These are phyloP conservation scores for Eucalyptus brandiana DNA, from an alignment of 345 rosid species.

Conservation along the genomic window DNA sequence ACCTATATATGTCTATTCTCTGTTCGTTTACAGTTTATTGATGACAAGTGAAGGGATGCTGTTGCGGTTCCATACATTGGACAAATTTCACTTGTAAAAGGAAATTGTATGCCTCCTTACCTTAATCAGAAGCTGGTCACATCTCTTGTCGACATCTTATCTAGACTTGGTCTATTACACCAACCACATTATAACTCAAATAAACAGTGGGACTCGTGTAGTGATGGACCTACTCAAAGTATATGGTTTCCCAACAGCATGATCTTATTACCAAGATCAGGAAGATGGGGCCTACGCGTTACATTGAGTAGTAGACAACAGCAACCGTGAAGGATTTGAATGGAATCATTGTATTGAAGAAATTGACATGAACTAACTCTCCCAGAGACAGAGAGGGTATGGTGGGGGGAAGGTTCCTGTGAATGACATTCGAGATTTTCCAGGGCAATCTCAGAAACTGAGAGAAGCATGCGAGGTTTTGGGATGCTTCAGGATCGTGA, in stretches of 20 bases:
- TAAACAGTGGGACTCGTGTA: neutral
- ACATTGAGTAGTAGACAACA: neutral
- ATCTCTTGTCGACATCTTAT: neutral
- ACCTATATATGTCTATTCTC: neutral
- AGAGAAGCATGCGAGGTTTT: slow-evolving; percentile 50
- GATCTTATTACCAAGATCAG: neutral
- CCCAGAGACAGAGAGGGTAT: neutral
- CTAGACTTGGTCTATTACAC: neutral
- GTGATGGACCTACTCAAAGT: neutral
- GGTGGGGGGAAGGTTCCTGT: slow-evolving; percentile 6
- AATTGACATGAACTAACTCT: neutral
- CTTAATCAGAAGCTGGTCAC: neutral
- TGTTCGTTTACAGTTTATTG: neutral
- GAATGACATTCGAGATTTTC: slow-evolving; percentile 34
- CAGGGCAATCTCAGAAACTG: slow-evolving; percentile 14
- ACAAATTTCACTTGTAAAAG: neutral
- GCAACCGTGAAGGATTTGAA: neutral
- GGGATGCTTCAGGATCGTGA: slow-evolving; percentile 73
- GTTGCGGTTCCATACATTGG: neutral
- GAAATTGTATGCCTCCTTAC: neutral
- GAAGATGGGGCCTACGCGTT: neutral
- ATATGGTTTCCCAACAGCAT: neutral
- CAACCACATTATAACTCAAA: neutral
- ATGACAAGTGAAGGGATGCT: neutral
- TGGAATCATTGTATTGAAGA: neutral